phyloP scores from a whole-genome alignment of 2,329 filamentous ascomycete species.

The Penicillium concentricum region DNA sequence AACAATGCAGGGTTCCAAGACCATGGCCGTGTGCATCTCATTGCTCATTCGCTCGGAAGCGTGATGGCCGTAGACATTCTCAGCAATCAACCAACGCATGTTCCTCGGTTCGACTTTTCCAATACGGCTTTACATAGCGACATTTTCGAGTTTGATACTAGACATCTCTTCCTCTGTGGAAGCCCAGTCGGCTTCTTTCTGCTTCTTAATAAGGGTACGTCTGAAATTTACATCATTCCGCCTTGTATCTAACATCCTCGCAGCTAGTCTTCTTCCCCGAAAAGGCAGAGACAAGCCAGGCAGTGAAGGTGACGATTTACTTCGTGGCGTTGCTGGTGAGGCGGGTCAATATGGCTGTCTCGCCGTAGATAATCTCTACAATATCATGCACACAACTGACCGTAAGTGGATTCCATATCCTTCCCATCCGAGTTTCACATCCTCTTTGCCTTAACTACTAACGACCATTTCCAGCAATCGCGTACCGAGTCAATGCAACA shows the following conservation, averaged over 20 bases:
- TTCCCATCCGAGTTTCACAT: background rate
- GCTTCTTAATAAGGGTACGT: conserved; percentile 66
- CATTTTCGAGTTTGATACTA: conserved; percentile 88
- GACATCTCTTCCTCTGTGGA: conserved; percentile 82
- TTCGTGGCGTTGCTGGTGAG: conserved; percentile 69
- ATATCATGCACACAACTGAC: conserved; percentile 74
- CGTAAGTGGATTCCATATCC: conserved; percentile 37
- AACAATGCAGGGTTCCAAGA: conserved; percentile 87
- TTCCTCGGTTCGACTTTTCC: conserved; percentile 52
- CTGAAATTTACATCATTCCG: background rate
- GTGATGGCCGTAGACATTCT: conserved; percentile 93
- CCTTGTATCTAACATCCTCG: conserved; percentile 23
- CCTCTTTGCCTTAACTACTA: conserved; percentile 46
- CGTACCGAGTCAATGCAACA: conserved; percentile 87
- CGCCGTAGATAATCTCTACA: conserved; percentile 94
- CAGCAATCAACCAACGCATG: conserved; percentile 77
- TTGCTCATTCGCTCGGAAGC: conserved; percentile 90
- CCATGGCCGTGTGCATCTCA: conserved; percentile 80
- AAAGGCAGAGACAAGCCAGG: conserved; percentile 73
- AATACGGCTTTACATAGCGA: conserved; percentile 46
- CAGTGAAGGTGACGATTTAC: conserved; percentile 61
- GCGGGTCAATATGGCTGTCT: conserved; percentile 82
- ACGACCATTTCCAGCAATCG: conserved; percentile 60
- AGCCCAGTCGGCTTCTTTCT: conserved; percentile 93
- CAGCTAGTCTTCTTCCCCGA: conserved; percentile 69